Percentiles rank a stretch among this genome's conserved stretches.
Conservation (phyloP, 805 yeast species). For the Tetrapisispora fleetii region DNA sequence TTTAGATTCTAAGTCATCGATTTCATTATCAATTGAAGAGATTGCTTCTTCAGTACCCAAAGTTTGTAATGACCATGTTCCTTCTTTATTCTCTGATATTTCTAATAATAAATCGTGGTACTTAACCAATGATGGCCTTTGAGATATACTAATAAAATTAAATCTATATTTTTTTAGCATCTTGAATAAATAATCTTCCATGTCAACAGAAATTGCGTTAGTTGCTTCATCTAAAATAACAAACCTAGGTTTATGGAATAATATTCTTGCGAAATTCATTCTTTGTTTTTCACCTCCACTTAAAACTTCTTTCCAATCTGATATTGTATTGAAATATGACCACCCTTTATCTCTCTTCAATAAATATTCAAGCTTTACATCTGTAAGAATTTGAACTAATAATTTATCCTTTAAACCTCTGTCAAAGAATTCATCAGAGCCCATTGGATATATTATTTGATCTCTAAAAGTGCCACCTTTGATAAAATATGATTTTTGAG, state of each 20-base stretch:
- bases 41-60: constrained; percentile 58
- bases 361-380: constrained; percentile 74
- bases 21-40: constrained; percentile 64
- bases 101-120: constrained; percentile 74
- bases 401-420: constrained; percentile 63
- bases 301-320: constrained; percentile 83
- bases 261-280: constrained; percentile 74
- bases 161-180: constrained; percentile 57
- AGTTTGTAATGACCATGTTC: constrained; percentile 51
- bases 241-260: constrained; percentile 71
- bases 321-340: constrained; percentile 34
- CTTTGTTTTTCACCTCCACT: constrained; percentile 97
- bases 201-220: constrained; percentile 81
- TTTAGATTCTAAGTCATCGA: constrained; percentile 52
- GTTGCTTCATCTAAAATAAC: constrained; percentile 90
- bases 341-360: constrained; percentile 52
- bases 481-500: constrained; percentile 79
- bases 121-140: constrained; percentile 72
- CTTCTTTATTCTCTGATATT: constrained; percentile 47
- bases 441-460: constrained; percentile 80
- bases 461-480: constrained; percentile 75
- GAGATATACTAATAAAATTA: constrained; percentile 73
- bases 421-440: constrained; percentile 66
- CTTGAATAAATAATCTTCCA: constrained; percentile 79
- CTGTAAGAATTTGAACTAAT: constrained; percentile 54